These are phyloP conservation scores for Claviceps sp. DNA, from an alignment of 2,329 filamentous ascomycete species.

Conservation along the genomic window DNA sequence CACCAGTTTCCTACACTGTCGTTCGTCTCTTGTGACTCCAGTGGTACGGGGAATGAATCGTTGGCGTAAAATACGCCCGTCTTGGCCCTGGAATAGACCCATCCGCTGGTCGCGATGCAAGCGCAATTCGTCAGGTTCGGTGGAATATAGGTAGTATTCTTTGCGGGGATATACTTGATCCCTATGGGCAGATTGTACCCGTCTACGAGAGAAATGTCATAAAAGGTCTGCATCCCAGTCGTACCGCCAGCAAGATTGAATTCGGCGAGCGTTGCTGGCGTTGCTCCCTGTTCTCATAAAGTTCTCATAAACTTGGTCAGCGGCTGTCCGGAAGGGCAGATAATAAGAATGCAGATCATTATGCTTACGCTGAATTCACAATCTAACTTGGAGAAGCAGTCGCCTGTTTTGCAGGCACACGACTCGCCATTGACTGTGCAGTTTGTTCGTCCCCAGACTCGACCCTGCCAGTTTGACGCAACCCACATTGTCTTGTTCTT, in stretches of 20 bases:
- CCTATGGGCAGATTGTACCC: constrained; percentile 70
- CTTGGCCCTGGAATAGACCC: constrained; percentile 39
- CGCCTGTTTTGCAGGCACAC: constrained; percentile 59
- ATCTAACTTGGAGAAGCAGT: constrained; percentile 57
- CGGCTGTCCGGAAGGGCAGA: neutral
- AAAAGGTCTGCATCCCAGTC: constrained; percentile 53
- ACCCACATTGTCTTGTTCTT: constrained; percentile 49
- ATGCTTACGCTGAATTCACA: constrained; percentile 53
- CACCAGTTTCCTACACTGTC: constrained; percentile 55
- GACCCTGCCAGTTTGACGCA: constrained; percentile 62
- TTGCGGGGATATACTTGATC: constrained; percentile 44
- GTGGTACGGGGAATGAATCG: constrained; percentile 50
- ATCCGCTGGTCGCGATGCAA: constrained; percentile 59
- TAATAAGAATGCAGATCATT: neutral
- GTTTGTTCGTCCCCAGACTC: constrained; percentile 74
- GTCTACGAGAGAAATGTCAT: constrained; percentile 75
- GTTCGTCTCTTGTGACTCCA: constrained; percentile 46
- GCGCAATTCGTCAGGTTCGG: constrained; percentile 65
- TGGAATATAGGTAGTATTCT: constrained; percentile 52
- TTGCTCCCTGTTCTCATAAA: constrained; percentile 40
- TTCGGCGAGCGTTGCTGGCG: constrained; percentile 66
- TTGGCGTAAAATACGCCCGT: constrained; percentile 50
- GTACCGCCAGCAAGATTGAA: constrained; percentile 61
- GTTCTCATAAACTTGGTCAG: constrained; percentile 3
- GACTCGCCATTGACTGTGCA: constrained; percentile 60